Evolutionary conservation across 148 eudicot species (phyloP).

Genomic region (Vaccinium vitisidaea): DNA sequence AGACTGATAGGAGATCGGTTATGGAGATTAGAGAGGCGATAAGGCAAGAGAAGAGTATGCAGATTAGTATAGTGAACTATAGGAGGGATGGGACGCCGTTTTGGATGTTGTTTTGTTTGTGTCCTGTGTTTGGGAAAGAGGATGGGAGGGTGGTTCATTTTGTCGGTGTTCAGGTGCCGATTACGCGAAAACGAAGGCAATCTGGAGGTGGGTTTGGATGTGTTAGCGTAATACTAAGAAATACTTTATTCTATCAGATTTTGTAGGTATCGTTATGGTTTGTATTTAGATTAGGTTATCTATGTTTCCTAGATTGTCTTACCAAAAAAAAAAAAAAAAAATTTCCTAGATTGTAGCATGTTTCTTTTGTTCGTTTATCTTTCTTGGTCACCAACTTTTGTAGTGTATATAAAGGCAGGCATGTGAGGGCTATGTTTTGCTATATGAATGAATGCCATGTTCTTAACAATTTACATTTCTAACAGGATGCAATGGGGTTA

Average conservation of each 20-base stretch:
- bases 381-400: not conserved
- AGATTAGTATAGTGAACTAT: slow-evolving; percentile 74
- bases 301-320: not conserved
- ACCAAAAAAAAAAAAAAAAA: too few relatives aligned
- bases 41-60: slow-evolving; percentile 62
- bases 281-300: not conserved
- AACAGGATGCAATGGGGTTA: slow-evolving; percentile 27
- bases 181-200: slow-evolving; percentile 40
- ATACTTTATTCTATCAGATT: not conserved
- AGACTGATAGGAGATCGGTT: slow-evolving; percentile 64
- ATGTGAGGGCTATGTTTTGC: not conserved
- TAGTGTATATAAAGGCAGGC: not conserved
- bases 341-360: not conserved
- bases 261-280: not conserved
- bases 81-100: slow-evolving; percentile 80
- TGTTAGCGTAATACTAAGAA: not conserved
- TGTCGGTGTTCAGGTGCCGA: slow-evolving; percentile 84
- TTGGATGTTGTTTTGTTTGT: slow-evolving; percentile 89
- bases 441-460: not conserved
- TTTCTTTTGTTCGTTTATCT: not conserved
- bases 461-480: not conserved
- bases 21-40: slow-evolving; percentile 89
- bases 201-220: slow-evolving; percentile 32
- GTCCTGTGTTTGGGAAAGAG: slow-evolving; percentile 71
- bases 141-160: slow-evolving; percentile 76